Evolutionary conservation across 257 asterid species (phyloP).

Genomic region (Coffea canephora): DNA sequence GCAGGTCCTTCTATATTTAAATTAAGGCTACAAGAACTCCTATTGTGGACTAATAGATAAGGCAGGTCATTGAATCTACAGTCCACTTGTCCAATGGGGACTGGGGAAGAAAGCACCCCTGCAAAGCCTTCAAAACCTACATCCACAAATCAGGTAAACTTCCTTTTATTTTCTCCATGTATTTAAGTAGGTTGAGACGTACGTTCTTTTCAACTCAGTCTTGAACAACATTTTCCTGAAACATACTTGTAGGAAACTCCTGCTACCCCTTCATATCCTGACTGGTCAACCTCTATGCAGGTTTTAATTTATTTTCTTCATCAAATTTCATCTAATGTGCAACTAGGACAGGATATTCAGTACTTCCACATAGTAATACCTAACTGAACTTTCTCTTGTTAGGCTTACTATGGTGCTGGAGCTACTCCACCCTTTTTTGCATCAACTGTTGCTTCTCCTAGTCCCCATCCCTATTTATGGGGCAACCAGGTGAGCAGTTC

Average conservation of each 20-base stretch:
- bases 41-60: conserved; percentile 9
- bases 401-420: conserved; percentile 96
- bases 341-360: neutral
- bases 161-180: neutral
- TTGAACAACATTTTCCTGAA: conserved; percentile 5
- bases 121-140: conserved; percentile 62
- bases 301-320: conserved; percentile 31
- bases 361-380: neutral
- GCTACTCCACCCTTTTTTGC: conserved; percentile 91
- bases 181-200: neutral
- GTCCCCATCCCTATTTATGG: conserved; percentile 94
- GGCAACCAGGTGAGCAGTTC: conserved; percentile 70
- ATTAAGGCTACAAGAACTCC: conserved; percentile 17
- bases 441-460: conserved; percentile 81
- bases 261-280: conserved; percentile 66
- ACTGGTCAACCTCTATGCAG: conserved; percentile 91
- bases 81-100: conserved; percentile 57
- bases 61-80: conserved; percentile 26
- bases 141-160: conserved; percentile 55
- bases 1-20: conserved; percentile 27
- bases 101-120: conserved; percentile 73
- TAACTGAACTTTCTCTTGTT: conserved; percentile 13
- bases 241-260: conserved; percentile 60
- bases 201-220: neutral
- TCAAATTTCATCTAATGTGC: neutral